Conservation (phyloP, 768 basidiomycete species). For the Leccinum subgranulosum region DNA sequence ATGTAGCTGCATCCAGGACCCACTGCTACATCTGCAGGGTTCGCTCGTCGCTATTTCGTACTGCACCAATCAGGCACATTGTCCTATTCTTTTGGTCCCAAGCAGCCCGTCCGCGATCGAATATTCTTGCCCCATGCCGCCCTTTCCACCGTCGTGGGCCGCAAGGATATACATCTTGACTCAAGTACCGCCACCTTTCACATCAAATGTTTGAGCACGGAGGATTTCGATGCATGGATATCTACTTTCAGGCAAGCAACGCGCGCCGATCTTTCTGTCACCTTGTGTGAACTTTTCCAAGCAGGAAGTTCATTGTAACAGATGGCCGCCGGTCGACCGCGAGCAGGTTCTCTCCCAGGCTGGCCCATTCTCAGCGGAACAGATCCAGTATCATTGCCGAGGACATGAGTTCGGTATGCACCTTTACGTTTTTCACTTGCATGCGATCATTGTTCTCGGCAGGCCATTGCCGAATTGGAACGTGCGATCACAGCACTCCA, state of each 20-base stretch:
- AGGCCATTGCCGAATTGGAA: constrained; percentile 65
- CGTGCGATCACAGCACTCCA: constrained; percentile 44
- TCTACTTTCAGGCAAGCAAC: constrained; percentile 59
- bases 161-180: constrained; percentile 80
- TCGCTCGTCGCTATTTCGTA: constrained; percentile 80
- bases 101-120: constrained; percentile 68
- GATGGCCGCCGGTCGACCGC: constrained; percentile 37
- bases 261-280: constrained; percentile 1
- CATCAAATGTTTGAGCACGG: constrained; percentile 67
- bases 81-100: constrained; percentile 71
- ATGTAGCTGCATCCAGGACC: background rate
- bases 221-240: constrained; percentile 78
- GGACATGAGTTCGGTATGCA: constrained; percentile 62
- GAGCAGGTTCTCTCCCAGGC: constrained; percentile 35
- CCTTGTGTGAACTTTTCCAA: constrained; percentile 17
- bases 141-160: constrained; percentile 70
- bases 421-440: background rate
- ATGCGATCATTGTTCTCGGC: constrained; percentile 1
- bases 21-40: constrained; percentile 46
- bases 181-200: constrained; percentile 76
- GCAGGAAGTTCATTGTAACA: constrained; percentile 59
- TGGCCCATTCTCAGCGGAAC: constrained; percentile 44
- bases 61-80: constrained; percentile 67
- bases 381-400: constrained; percentile 55
- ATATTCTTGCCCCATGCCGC: constrained; percentile 65